Base-by-base conservation (phyloP, 2,329 filamentous ascomycete genomes). In the Xylaria sp. region DNA sequence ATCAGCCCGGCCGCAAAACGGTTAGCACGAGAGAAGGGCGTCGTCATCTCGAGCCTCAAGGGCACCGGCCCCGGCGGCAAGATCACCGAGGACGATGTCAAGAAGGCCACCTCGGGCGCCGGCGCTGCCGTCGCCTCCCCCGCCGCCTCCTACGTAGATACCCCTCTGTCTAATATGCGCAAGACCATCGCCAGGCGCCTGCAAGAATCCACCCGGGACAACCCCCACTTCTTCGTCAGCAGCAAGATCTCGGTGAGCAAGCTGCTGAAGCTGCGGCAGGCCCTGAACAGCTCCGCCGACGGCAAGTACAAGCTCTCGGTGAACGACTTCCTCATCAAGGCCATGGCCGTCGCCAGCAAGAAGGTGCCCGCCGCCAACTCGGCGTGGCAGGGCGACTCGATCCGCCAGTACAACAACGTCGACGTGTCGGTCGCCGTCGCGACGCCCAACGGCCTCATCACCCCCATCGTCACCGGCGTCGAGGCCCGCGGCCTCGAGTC, bases 301-400 rank as follows among this genome's bases (percentile, higher is more conserved):
- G 94, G 93, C 78, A 87, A 92, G 76, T 99, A 96, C 86, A 99
- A 97, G 86, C 90, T 99, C 55, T 97, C 92, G n/a, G 91, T 99
- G 78, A 99, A 99, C 78, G 94, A 99, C 78, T 96, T 99, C 84
- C 83, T 99, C 61, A 91, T 99, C 84, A 99, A 99, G 85, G 94
- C 93, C 65, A 90, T 93, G 54, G 90, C 86, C 55, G 80, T 90
- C 60, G 94, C 94, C 59, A 91, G 89, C 72, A 88, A 88, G 79
- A 97, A 96, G 84, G 92, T 97, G 44, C 94, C 94, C 55, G 85
- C 90, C 62, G 94, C 92, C 77, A 99, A 99, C 85, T 92, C 92
- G 46, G 93, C 90, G 74, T 99, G 94, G 93, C 87, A 89, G 69
- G 88, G 88, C 67, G 92, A 91, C 62, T 82, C 89, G 67, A 96